A percentile compares a stretch with the other conserved stretches of the same genome.
Conservation (phyloP, 2,329 filamentous ascomycete genomes). For the Fusarium clavum region DNA sequence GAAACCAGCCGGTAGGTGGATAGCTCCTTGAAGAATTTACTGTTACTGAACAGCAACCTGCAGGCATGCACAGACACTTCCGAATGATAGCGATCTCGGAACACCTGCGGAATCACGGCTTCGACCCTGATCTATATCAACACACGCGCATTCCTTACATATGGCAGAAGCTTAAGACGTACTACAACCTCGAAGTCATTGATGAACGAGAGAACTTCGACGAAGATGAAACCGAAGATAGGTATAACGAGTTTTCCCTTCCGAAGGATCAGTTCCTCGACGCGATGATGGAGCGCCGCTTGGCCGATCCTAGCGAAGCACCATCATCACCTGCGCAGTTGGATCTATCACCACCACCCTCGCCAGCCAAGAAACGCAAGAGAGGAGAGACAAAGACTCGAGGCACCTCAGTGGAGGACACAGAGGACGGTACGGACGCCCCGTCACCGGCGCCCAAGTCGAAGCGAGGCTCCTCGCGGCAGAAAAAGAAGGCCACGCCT, state of each 20-base stretch:
- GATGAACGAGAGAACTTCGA: constrained; percentile 84
- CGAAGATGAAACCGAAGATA: constrained; percentile 67
- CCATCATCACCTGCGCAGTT: constrained; percentile 60
- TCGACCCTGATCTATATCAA: constrained; percentile 73
- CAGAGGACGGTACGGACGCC: constrained; percentile 58
- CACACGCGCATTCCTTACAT: constrained; percentile 93
- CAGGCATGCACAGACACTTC: constrained; percentile 94
- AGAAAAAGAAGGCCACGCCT: constrained; percentile 59
- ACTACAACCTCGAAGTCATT: constrained; percentile 87
- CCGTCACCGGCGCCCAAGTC: constrained; percentile 52
- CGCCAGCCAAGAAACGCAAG: constrained; percentile 59
- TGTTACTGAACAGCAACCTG: constrained; percentile 16
- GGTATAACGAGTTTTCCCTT: constrained; percentile 75
- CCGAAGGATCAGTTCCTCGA: constrained; percentile 62
- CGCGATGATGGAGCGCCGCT: constrained; percentile 59
- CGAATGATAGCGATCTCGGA: constrained; percentile 89
- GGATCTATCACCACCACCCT: constrained; percentile 53
- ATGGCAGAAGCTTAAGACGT: constrained; percentile 84
- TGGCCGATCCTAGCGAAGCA: constrained; percentile 60
- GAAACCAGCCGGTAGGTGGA: constrained; percentile 86
- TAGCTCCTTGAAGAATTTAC: neutral
- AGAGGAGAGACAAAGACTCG: constrained; percentile 56
- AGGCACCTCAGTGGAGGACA: constrained; percentile 61
- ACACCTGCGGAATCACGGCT: constrained; percentile 82
- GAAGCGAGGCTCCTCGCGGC: constrained; percentile 56